Evolutionary conservation across 306 rosid genomes (phyloP), one percentile per base, ranked within the genome.

Genomic region (Oxytropis ochrocephala): DNA sequence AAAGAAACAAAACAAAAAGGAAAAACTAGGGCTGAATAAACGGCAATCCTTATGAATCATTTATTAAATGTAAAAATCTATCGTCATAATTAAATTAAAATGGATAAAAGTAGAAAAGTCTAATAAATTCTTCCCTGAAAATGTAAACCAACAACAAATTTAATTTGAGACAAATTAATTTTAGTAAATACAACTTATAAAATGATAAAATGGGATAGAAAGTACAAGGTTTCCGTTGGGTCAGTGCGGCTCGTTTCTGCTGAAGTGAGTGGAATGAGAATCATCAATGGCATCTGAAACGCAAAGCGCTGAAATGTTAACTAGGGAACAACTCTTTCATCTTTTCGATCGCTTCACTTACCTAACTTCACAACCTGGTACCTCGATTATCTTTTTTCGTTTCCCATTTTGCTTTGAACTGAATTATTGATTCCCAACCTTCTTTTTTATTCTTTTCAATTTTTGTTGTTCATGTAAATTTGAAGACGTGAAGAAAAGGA

Each of bases 311-410:
- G 75, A 64, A 41, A 75, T 88, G 91, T 60, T 85, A 41, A n/a
- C 91, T 0, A 85, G 86, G 43, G 85, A 83, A 29, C 87, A 90
- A 66, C 78, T 90, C 75, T 68, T 83, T 1, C 87, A 89, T 81
- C 92, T 92, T 48, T 92, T 88, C 69, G 75, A 73, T 75, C 95
- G 92, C 33, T 92, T 89, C 64, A 6, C 59, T 48, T 62, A 27
- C 48, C 91, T 89, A 79, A 82, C 86, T 4, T 84, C 92, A 48
- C 92, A 82, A 46, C 75, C 92, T n/a, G 95, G 98, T 86, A 67
- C 54, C n/a, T 41, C 13, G 6, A 24, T 24, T 1, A 24, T 24
- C 3, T 24, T 1, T 30, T 33, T 38, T 18, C 3, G 13, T n/a
- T 33, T 62, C 8, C 4, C 32, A 7, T 71, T 54, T 11, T 38